Percentiles rank a stretch among this genome's conserved stretches.
Evolutionary conservation across 75 land plant genomes (phyloP).

Genomic region (Ceratopteris richardii): DNA sequence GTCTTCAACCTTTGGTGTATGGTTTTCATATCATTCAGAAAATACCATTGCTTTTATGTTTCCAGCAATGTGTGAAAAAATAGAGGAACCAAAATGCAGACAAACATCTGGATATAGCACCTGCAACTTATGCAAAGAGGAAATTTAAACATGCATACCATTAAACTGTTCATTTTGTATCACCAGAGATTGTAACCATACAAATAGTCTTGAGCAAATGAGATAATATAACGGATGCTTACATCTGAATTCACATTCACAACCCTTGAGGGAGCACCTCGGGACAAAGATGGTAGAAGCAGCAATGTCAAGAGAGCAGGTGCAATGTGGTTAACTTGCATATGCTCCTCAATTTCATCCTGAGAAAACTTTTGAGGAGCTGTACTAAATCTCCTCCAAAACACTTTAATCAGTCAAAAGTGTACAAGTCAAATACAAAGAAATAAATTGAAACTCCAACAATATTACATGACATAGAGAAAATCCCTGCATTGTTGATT

Average conservation of each 20-base stretch:
- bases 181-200: too few relatives aligned
- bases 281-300: constrained; percentile 79
- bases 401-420: neutral
- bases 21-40: too few relatives aligned
- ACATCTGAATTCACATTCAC: constrained; percentile 89
- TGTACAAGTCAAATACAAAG: neutral
- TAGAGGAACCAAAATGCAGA: too few relatives aligned
- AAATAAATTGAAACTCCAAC: neutral
- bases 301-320: constrained; percentile 80
- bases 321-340: constrained; percentile 98
- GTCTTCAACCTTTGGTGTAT: too few relatives aligned
- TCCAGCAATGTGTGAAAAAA: too few relatives aligned
- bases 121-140: too few relatives aligned
- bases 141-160: too few relatives aligned
- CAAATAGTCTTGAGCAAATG: too few relatives aligned
- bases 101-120: too few relatives aligned
- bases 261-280: constrained; percentile 90
- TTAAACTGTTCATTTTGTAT: too few relatives aligned
- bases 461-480: constrained; percentile 64
- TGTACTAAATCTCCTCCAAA: constrained; percentile 4
- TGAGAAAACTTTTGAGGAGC: constrained; percentile 76
- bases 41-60: too few relatives aligned
- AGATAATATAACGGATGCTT: too few relatives aligned
- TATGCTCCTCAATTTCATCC: constrained; percentile 86
- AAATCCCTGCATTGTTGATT: constrained; percentile 96